Percentiles rank a stretch among this genome's conserved stretches.
Evolutionary conservation across 805 yeast genomes (phyloP).

Genomic region (Starmerella bacillaris): DNA sequence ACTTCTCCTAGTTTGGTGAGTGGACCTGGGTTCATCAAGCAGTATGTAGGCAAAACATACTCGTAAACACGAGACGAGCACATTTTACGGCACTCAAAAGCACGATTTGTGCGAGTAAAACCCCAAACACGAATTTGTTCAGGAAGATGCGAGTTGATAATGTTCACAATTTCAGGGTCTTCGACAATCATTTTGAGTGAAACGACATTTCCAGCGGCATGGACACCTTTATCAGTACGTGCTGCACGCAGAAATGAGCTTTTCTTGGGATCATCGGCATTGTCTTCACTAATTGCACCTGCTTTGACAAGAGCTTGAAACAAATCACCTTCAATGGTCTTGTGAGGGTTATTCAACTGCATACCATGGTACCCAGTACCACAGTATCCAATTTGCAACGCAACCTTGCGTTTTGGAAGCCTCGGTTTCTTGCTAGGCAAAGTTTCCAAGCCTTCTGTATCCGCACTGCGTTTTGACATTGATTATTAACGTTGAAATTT

Average conservation of each 20-base stretch:
- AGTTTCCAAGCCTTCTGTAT: neutral
- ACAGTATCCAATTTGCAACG: conserved; percentile 80
- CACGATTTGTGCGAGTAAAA: conserved; percentile 66
- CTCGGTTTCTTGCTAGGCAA: conserved; percentile 14
- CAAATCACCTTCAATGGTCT: conserved; percentile 79
- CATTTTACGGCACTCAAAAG: conserved; percentile 87
- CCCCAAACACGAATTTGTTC: conserved; percentile 89
- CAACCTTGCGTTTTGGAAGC: conserved; percentile 63
- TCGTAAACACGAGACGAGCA: conserved; percentile 94
- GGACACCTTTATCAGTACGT: conserved; percentile 89
- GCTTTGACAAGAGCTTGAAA: conserved; percentile 69
- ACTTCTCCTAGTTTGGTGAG: conserved; percentile 42
- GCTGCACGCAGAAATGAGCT: conserved; percentile 48
- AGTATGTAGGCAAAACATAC: conserved; percentile 78
- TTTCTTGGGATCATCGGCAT: conserved; percentile 75
- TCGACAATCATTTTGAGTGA: conserved; percentile 71
- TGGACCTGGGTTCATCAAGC: conserved; percentile 82
- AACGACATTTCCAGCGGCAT: conserved; percentile 88
- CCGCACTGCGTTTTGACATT: neutral
- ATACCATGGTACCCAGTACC: conserved; percentile 95
- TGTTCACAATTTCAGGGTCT: conserved; percentile 53
- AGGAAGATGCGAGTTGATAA: conserved; percentile 61
- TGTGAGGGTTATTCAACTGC: conserved; percentile 78
- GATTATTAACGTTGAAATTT: too few species aligned
- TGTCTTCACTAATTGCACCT: conserved; percentile 75